Evolutionary conservation across 495 filamentous ascomycete species (phyloP).

Genomic region (Daldinia decipiens): DNA sequence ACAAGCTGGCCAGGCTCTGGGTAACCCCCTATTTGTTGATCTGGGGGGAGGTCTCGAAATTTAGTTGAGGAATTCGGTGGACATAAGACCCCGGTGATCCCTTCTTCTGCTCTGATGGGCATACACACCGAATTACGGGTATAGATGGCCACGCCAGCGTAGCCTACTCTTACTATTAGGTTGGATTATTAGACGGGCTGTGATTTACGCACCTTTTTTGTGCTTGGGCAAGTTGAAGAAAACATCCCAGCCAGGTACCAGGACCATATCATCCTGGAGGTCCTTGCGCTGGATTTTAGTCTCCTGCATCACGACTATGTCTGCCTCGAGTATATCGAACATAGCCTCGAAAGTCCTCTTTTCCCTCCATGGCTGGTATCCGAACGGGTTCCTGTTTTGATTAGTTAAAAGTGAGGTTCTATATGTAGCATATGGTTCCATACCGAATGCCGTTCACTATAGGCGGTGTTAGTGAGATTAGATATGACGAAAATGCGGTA

Average conservation of each 20-base stretch:
- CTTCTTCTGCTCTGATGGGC: slow-evolving; percentile 93
- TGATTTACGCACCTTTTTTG: slow-evolving; percentile 78
- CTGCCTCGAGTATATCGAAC: slow-evolving; percentile 93
- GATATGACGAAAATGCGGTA: not conserved
- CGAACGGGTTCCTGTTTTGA: slow-evolving; percentile 81
- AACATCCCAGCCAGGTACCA: slow-evolving; percentile 96
- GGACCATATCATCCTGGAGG: slow-evolving; percentile 92
- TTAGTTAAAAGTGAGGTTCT: slow-evolving; percentile 22
- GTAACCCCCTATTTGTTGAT: slow-evolving; percentile 94
- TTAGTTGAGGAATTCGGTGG: slow-evolving; percentile 78
- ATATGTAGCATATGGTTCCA: slow-evolving; percentile 10
- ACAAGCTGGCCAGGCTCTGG: slow-evolving; percentile 73
- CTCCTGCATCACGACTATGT: slow-evolving; percentile 95
- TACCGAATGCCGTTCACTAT: slow-evolving; percentile 94
- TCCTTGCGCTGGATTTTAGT: slow-evolving; percentile 97
- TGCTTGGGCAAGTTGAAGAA: slow-evolving; percentile 91
- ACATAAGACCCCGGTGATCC: slow-evolving; percentile 82
- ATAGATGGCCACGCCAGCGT: slow-evolving; percentile 95
- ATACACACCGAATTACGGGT: slow-evolving; percentile 88
- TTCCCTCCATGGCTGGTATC: slow-evolving; percentile 93
- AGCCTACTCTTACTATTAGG: slow-evolving; percentile 66
- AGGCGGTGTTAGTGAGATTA: slow-evolving; percentile 38
- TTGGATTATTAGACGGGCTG: not conserved
- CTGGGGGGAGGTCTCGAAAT: slow-evolving; percentile 78
- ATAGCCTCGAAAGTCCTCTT: slow-evolving; percentile 90